These are phyloP conservation scores for Candida arabinofermentans DNA, from an alignment of 805 yeast genomes.

Conservation along the genomic window DNA sequence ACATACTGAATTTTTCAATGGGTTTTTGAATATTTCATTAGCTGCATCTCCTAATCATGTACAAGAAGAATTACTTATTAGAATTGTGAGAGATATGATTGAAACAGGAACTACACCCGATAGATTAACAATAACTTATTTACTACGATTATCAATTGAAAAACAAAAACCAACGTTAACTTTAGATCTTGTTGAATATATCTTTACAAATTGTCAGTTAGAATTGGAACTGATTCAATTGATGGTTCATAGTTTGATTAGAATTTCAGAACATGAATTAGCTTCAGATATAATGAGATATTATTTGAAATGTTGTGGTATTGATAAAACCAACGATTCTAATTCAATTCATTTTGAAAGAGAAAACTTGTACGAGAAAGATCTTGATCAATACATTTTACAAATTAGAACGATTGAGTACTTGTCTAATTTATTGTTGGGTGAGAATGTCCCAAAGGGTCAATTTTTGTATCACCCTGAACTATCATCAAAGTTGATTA, in stretches of 20 bases:
- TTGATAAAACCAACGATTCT: neutral
- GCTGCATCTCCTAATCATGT: neutral
- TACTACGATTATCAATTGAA: neutral
- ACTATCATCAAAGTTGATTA: neutral
- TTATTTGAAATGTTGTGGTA: neutral
- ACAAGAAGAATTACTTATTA: neutral
- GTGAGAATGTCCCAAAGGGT: neutral
- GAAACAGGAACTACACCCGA: neutral
- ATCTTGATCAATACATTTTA: neutral
- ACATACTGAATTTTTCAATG: neutral
- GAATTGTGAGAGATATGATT: neutral
- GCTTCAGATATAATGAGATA: neutral
- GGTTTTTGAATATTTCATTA: neutral
- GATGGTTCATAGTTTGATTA: neutral
- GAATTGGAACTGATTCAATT: neutral
- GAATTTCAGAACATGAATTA: neutral
- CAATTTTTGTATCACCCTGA: slow-evolving; percentile 1
- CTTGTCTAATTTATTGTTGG: neutral
- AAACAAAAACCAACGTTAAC: neutral
- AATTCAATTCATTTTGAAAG: neutral
- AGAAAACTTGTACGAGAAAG: neutral
- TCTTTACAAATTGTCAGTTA: neutral
- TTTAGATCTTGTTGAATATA: neutral
- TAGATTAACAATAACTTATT: neutral
- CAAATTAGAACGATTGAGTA: neutral